Percentiles rank a stretch among this genome's conserved stretches.
phyloP scores from a whole-genome alignment of 768 basidiomycete species.

The Psilocybe sp. region DNA sequence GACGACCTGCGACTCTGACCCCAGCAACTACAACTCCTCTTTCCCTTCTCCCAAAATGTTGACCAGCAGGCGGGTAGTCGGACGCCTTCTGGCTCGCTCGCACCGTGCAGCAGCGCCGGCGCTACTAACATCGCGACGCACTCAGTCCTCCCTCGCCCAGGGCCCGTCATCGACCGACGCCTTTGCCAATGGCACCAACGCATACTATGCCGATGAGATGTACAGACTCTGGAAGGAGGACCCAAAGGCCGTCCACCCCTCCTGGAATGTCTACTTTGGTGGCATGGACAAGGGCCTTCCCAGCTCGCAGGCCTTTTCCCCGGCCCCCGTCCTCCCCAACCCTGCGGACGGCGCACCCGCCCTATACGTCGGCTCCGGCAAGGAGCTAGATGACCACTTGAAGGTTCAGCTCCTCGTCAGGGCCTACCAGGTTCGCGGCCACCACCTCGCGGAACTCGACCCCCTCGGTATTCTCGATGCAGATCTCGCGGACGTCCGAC shows the following conservation, averaged over 20 bases:
- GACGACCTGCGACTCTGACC: neutral
- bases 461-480: constrained; percentile 91
- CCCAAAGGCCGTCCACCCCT: constrained; percentile 86
- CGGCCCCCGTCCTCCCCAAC: constrained; percentile 56
- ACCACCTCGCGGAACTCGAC: constrained; percentile 93
- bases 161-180: constrained; percentile 75
- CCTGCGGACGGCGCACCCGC: constrained; percentile 81
- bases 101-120: constrained; percentile 1
- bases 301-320: constrained; percentile 83
- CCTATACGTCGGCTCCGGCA: constrained; percentile 64
- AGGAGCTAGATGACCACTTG: constrained; percentile 88
- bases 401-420: constrained; percentile 98
- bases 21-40: neutral
- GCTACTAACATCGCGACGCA: neutral
- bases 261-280: constrained; percentile 93
- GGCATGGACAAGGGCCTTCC: constrained; percentile 88
- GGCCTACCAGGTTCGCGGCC: constrained; percentile 98
- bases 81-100: constrained; percentile 2
- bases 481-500: constrained; percentile 74
- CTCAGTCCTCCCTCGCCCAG: constrained; percentile 16
- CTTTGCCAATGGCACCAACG: constrained; percentile 93
- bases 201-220: constrained; percentile 97
- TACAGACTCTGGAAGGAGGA: constrained; percentile 90
- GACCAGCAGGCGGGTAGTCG: constrained; percentile 9
- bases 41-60: constrained; percentile 6